Percentiles rank a stretch among this genome's conserved stretches.
phyloP scores from a whole-genome alignment of 2,329 filamentous ascomycete genomes.

The Botrytis porri region DNA sequence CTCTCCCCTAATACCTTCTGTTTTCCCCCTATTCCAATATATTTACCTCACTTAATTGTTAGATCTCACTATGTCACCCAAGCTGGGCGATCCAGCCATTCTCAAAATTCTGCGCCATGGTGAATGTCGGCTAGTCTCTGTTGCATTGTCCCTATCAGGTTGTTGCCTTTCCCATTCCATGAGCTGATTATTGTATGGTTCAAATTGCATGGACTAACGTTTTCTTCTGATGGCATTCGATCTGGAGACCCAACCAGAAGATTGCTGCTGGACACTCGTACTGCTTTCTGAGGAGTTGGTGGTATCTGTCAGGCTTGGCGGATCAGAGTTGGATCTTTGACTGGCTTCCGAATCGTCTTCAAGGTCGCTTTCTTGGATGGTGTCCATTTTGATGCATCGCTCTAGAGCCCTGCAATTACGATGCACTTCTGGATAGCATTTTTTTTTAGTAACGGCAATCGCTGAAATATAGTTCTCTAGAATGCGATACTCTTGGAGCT shows the following conservation, averaged over 20 bases:
- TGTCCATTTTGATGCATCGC: not conserved
- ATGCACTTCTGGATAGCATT: fast-evolving
- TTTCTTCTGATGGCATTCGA: not conserved
- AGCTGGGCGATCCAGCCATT: not conserved
- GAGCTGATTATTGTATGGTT: not conserved
- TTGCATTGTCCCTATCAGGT: not conserved
- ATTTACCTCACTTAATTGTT: not conserved
- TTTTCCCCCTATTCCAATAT: not conserved
- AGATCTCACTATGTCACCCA: not conserved
- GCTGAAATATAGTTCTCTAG: not conserved
- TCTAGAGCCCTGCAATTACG: fast-evolving
- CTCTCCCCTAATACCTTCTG: not conserved
- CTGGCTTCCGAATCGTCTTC: not conserved
- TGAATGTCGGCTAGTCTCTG: not conserved
- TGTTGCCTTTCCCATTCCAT: not conserved
- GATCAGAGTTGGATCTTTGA: not conserved
- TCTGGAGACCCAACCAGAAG: not conserved
- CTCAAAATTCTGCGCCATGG: not conserved
- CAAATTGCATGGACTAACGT: not conserved
- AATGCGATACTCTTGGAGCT: not conserved
- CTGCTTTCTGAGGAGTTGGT: not conserved
- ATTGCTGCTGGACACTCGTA: not conserved
- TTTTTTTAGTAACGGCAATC: fast-evolving
- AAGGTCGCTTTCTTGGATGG: not conserved
- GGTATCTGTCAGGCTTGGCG: not conserved